Conservation (phyloP, 2,329 filamentous ascomycete genomes). For the Sphaerulina populicola region DNA sequence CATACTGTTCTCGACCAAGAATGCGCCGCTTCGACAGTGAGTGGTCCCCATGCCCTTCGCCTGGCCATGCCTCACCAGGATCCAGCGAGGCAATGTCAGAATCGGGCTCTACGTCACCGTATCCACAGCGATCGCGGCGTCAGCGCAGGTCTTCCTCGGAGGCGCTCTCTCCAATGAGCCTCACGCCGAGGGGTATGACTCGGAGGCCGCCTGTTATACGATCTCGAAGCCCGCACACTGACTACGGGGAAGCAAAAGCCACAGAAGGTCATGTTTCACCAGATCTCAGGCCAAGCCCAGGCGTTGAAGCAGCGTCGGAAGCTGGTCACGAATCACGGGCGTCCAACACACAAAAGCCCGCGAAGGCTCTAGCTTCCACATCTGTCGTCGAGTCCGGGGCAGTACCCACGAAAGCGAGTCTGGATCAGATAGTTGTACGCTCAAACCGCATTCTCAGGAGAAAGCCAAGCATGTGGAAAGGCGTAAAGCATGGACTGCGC, state of each 20-base stretch:
- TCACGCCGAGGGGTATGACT: constrained; percentile 8
- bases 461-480: constrained; percentile 11
- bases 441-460: constrained; percentile 3
- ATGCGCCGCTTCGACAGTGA: constrained; percentile 9
- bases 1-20: constrained; percentile 15
- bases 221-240: neutral
- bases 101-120: neutral
- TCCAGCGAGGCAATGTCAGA: neutral
- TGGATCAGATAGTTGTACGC: neutral
- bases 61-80: constrained; percentile 2
- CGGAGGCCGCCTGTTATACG: neutral
- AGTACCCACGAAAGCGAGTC: neutral
- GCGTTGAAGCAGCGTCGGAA: neutral
- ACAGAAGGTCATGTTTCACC: neutral
- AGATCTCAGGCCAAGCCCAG: neutral
- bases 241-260: neutral
- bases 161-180: constrained; percentile 16
- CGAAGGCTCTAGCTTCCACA: neutral
- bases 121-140: neutral
- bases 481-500: constrained; percentile 8
- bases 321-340: neutral
- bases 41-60: constrained; percentile 4
- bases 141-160: constrained; percentile 21
- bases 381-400: neutral
- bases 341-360: neutral